Evolutionary conservation across 2,329 filamentous ascomycete genomes (phyloP).

Genomic region (Sporothrix inflata): DNA sequence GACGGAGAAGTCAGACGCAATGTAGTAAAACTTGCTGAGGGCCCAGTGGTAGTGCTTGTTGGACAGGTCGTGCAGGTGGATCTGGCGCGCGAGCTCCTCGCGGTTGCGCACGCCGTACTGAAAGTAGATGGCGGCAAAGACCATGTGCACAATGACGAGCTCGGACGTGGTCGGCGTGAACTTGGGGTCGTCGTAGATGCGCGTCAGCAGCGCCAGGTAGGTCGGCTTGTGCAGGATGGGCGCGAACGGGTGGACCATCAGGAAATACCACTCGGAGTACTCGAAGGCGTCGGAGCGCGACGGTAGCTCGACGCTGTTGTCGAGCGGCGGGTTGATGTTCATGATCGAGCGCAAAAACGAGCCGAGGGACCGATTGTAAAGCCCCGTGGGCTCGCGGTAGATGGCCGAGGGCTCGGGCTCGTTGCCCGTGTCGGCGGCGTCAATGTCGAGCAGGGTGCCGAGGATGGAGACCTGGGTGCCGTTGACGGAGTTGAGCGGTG

Average conservation of each 20-base stretch:
- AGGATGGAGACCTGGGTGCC: constrained; percentile 78
- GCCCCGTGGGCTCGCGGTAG: constrained; percentile 40
- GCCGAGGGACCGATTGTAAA: constrained; percentile 73
- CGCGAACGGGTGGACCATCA: constrained; percentile 70
- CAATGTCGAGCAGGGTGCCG: constrained; percentile 78
- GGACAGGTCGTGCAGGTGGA: constrained; percentile 64
- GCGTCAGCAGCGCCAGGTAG: constrained; percentile 67
- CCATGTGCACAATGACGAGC: constrained; percentile 73
- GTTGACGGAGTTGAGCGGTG: constrained; percentile 71
- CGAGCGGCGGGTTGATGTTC: constrained; percentile 60
- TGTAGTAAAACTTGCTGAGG: constrained; percentile 67
- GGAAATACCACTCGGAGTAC: constrained; percentile 76
- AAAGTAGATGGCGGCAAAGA: constrained; percentile 76
- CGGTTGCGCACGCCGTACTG: constrained; percentile 75
- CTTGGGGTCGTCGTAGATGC: constrained; percentile 70
- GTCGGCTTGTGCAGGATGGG: constrained; percentile 78
- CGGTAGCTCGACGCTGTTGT: constrained; percentile 61
- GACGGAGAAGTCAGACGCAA: constrained; percentile 64
- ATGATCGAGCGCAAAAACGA: constrained; percentile 69
- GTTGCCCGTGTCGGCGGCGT: constrained; percentile 54
- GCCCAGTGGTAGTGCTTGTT: constrained; percentile 80
- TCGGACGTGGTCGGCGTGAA: constrained; percentile 68
- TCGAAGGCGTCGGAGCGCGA: constrained; percentile 65
- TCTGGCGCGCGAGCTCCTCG: constrained; percentile 56
- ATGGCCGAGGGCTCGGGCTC: constrained; percentile 27